Percentiles rank a stretch among this genome's conserved stretches.
phyloP scores from a whole-genome alignment of 805 yeast species.

The Saccharomycopsis sp. region DNA sequence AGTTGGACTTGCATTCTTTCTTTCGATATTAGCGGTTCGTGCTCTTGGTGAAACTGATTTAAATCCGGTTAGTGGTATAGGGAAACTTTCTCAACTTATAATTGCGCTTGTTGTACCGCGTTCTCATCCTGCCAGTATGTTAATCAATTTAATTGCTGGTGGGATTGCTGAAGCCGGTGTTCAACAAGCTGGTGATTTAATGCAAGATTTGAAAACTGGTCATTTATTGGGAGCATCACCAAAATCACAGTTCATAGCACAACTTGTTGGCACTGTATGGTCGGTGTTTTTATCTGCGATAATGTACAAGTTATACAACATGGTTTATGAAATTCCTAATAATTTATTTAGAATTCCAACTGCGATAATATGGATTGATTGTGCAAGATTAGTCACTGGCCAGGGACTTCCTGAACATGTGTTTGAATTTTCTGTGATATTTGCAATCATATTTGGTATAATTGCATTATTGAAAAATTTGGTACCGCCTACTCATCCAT shows the following conservation, averaged over 20 bases:
- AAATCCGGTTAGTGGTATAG: conserved; percentile 95
- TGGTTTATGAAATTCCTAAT: conserved; percentile 81
- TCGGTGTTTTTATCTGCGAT: conserved; percentile 72
- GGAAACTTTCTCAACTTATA: conserved; percentile 83
- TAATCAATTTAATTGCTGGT: conserved; percentile 87
- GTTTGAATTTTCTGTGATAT: conserved; percentile 45
- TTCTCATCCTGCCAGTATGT: conserved; percentile 69
- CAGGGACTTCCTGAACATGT: conserved; percentile 83
- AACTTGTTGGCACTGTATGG: conserved; percentile 79
- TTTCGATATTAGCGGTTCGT: conserved; percentile 82
- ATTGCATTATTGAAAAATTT: conserved; percentile 60
- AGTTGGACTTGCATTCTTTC: conserved; percentile 63
- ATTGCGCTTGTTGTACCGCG: conserved; percentile 78
- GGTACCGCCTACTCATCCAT: conserved; percentile 34
- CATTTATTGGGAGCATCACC: conserved; percentile 89
- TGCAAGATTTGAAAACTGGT: conserved; percentile 97
- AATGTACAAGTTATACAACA: conserved; percentile 76
- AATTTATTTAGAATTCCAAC: conserved; percentile 83
- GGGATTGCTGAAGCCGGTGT: conserved; percentile 99
- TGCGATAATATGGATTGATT: conserved; percentile 94
- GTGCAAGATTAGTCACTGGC: conserved; percentile 89
- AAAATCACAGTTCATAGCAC: conserved; percentile 85
- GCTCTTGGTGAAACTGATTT: conserved; percentile 96
- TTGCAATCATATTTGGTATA: conserved; percentile 63
- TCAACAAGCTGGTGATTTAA: conserved; percentile 96